A percentile compares a stretch with the other conserved stretches of the same genome.
Conservation (phyloP, 2,329 filamentous ascomycete genomes). For the Fusarium penzigii region DNA sequence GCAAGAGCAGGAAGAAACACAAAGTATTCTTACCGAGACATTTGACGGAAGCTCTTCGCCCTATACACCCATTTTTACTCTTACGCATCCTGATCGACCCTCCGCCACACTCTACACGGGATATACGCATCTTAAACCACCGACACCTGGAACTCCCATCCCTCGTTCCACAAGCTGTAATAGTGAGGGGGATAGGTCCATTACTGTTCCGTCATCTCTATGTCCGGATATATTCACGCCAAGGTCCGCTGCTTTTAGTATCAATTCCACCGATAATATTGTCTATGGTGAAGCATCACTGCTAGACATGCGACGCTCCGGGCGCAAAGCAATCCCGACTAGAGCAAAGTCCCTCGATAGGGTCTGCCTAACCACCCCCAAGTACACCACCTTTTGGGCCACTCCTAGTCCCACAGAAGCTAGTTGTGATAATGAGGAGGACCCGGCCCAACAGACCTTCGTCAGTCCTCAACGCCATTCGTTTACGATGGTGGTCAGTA, state of each 20-base stretch:
- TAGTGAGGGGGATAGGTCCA: slow-evolving; percentile 35
- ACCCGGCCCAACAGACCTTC: slow-evolving; percentile 6
- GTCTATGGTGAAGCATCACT: slow-evolving; percentile 43
- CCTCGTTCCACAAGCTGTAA: slow-evolving; percentile 34
- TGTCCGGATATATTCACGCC: slow-evolving; percentile 32
- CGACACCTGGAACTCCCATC: slow-evolving; percentile 15
- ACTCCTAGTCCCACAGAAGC: slow-evolving; percentile 23
- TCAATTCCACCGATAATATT: slow-evolving; percentile 38
- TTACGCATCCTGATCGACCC: slow-evolving; percentile 32
- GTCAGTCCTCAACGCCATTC: slow-evolving; percentile 28
- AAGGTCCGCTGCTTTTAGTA: slow-evolving; percentile 36
- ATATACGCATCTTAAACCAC: slow-evolving; percentile 22
- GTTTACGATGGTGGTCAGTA: slow-evolving; percentile 25
- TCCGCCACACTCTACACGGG: slow-evolving; percentile 23
- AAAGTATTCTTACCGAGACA: slow-evolving; percentile 17
- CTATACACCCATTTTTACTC: slow-evolving; percentile 28
- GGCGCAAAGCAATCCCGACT: slow-evolving; percentile 25
- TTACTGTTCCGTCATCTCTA: slow-evolving; percentile 14
- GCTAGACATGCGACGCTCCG: slow-evolving; percentile 36
- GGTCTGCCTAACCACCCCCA: slow-evolving; percentile 32
- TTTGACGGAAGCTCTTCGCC: slow-evolving; percentile 15
- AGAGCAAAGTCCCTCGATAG: slow-evolving; percentile 42
- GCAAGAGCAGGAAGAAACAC: slow-evolving; percentile 25
- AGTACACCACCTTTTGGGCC: slow-evolving; percentile 34
- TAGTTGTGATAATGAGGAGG: slow-evolving; percentile 16